Conservation (phyloP, 108 stramenopile species). For the Epithemia pelagica region DNA sequence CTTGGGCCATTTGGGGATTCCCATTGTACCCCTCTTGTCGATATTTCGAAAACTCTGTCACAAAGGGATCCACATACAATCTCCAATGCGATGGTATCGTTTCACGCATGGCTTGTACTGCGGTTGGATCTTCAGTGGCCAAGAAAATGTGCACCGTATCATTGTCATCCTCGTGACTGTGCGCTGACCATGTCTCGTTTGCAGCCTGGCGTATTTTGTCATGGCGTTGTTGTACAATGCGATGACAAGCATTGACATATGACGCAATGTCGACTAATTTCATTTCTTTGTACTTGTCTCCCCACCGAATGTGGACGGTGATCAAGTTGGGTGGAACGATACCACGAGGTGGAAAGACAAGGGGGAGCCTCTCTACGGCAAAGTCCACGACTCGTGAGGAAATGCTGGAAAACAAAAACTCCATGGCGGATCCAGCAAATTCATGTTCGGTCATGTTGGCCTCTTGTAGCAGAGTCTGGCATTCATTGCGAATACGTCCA, state of each 20-base stretch:
- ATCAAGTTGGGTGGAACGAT: conserved; percentile 32
- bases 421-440: conserved; percentile 22
- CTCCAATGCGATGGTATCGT: conserved; percentile 26
- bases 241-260: conserved; percentile 30
- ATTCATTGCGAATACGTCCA: background rate
- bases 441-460: conserved; percentile 3
- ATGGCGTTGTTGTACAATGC: conserved; percentile 20
- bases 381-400: conserved; percentile 25
- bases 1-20: conserved; percentile 11
- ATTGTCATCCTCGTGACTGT: background rate
- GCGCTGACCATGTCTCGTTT: background rate
- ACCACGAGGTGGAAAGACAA: conserved; percentile 28
- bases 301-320: conserved; percentile 65
- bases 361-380: conserved; percentile 40
- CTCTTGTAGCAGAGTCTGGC: background rate
- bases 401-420: conserved; percentile 36
- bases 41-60: conserved; percentile 20
- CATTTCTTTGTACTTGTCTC: conserved; percentile 47
- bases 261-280: conserved; percentile 26
- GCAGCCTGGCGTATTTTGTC: background rate
- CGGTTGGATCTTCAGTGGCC: conserved; percentile 44
- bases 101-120: conserved; percentile 22
- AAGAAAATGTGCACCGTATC: conserved; percentile 27
- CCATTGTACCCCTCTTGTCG: conserved; percentile 10
- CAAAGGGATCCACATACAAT: conserved; percentile 31